Evolutionary conservation across 768 basidiomycete genomes (phyloP), one percentile per base, ranked within the genome.

Genomic region (Coprinellus aureogranulatus): DNA sequence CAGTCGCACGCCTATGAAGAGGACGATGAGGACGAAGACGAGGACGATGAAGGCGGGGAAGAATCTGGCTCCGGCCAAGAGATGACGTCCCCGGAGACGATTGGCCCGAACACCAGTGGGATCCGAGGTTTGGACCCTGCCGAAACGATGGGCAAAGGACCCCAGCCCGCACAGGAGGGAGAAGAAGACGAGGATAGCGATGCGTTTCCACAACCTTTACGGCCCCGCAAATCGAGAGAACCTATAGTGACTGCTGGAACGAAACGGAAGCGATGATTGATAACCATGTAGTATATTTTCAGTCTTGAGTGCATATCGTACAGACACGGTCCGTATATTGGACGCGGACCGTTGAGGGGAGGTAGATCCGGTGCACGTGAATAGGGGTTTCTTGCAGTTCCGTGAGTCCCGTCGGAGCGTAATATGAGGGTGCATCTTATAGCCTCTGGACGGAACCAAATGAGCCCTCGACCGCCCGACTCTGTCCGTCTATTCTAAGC

Each of bases 151-250:
- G 69, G 64, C 41, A 63, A 47, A 61, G 59, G 61, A 47, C 56
- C 57, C 47, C 60, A 64, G 64, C 25, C 55, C 55, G 40, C 64
- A 56, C 27, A 45, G 23, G 20, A 52, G n/a, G 70, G 68, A 37
- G 82, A 82, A 45, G 86, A 86, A 28, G 85, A 86, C 8, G 87
- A 88, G 14, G 88, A 89, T 68, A 88, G 87, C 65, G 86, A 86
- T 60, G 83, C 85, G 27, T 89, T 90, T 68, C 85, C 88, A 34
- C 79, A 84, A 54, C 88, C 89, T 10, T 73, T 91, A 67, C 82
- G 90, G 70, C 81, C 81, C 54, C 79, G 89, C 62, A 88, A 83
- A 70, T 80, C 81, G 40, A 83, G 83, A 68, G 83, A 86, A 61
- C 64, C 73, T 14, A 72, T 73, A 31, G 72, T 75, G 0, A 72